Evolutionary conservation across 2,329 filamentous ascomycete genomes (phyloP).

Genomic region (Rugonectria rugulosa): DNA sequence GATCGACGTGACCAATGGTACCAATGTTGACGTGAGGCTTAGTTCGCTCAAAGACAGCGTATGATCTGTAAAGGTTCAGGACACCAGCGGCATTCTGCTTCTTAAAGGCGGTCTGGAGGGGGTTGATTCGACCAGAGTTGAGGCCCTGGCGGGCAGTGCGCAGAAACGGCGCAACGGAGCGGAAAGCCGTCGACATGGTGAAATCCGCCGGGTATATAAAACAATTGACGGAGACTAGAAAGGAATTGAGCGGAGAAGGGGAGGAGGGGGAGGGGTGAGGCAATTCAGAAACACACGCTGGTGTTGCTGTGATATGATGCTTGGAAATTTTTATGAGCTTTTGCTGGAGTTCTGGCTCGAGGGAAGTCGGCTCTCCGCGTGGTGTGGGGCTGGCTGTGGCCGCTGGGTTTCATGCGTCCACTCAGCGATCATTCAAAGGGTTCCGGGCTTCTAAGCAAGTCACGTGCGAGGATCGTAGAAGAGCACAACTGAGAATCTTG

Average conservation of each 20-base stretch:
- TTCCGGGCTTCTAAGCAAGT: constrained; percentile 19
- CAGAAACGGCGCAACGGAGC: constrained; percentile 79
- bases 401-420: constrained; percentile 26
- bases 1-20: constrained; percentile 99
- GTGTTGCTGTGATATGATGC: constrained; percentile 37
- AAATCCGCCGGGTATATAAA: constrained; percentile 33
- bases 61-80: constrained; percentile 70
- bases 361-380: constrained; percentile 23
- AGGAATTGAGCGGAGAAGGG: constrained; percentile 30
- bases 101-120: constrained; percentile 75
- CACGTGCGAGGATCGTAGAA: constrained; percentile 31
- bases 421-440: constrained; percentile 21
- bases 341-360: constrained; percentile 25
- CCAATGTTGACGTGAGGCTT: constrained; percentile 99
- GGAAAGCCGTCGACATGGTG: constrained; percentile 83
- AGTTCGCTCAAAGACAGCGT: constrained; percentile 80
- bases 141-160: constrained; percentile 82
- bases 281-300: constrained; percentile 34
- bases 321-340: constrained; percentile 50
- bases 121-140: constrained; percentile 74
- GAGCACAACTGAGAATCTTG: no score
- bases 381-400: constrained; percentile 28
- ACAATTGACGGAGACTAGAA: constrained; percentile 38
- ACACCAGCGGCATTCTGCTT: constrained; percentile 69
- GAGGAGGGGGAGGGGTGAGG: constrained; percentile 20